Evolutionary conservation across 257 asterid species (phyloP).

Genomic region (Nicotiana noctiflora): DNA sequence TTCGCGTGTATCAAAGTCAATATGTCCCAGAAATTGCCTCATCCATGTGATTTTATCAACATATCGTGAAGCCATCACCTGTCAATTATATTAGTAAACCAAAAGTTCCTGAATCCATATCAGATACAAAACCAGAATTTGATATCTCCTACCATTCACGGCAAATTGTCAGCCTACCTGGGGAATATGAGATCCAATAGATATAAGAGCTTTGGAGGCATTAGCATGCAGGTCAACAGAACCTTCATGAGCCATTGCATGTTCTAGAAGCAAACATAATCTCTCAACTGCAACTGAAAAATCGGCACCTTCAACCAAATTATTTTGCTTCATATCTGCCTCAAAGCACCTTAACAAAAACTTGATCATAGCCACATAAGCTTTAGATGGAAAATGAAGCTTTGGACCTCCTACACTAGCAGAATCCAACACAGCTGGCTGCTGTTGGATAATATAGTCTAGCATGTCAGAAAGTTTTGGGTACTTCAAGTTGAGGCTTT

Average conservation of each 20-base stretch:
- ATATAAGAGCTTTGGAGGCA: conserved; percentile 84
- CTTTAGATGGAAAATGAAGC: conserved; percentile 64
- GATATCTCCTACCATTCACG: background rate
- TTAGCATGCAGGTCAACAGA: conserved; percentile 87
- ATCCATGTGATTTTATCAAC: conserved; percentile 71
- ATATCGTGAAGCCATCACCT: conserved; percentile 79
- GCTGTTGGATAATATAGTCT: conserved; percentile 62
- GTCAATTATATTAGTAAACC: conserved; percentile 22
- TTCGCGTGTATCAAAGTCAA: conserved; percentile 91
- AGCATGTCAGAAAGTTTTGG: conserved; percentile 83
- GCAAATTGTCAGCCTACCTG: conserved; percentile 42
- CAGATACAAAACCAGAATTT: conserved; percentile 1
- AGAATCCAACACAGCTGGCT: conserved; percentile 52
- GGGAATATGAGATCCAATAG: conserved; percentile 69
- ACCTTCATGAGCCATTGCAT: conserved; percentile 82
- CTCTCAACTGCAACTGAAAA: conserved; percentile 44
- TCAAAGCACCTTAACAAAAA: conserved; percentile 91
- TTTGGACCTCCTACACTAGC: conserved; percentile 40
- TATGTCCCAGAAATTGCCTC: conserved; percentile 63
- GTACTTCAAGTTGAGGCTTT: conserved; percentile 37
- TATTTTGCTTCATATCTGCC: conserved; percentile 47
- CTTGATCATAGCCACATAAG: conserved; percentile 78
- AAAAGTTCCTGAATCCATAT: conserved; percentile 7
- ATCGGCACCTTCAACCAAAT: conserved; percentile 37
- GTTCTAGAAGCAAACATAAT: conserved; percentile 68